Conservation (phyloP, 495 filamentous ascomycete species). For the Aspergillus carlsbadensis region DNA sequence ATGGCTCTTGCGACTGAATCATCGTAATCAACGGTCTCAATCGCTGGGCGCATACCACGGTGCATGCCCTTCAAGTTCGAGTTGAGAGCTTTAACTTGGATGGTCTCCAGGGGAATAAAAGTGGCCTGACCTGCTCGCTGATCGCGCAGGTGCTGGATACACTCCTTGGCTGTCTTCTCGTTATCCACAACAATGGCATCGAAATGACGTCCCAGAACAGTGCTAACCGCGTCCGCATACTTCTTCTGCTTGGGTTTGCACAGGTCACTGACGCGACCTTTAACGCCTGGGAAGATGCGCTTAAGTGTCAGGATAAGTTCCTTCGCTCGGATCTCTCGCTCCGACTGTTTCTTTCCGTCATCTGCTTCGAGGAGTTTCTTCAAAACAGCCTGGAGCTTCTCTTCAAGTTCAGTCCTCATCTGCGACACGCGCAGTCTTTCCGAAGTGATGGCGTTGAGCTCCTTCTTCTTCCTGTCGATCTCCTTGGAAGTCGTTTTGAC, state of each 20-base stretch:
- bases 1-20: conserved; percentile 84
- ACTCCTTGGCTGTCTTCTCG: conserved; percentile 90
- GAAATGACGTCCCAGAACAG: conserved; percentile 87
- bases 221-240: conserved; percentile 87
- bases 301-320: conserved; percentile 83
- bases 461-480: conserved; percentile 87
- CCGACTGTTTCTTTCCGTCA: conserved; percentile 76
- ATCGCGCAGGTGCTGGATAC: conserved; percentile 90
- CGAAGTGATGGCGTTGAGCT: conserved; percentile 78
- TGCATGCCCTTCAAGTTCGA: conserved; percentile 88
- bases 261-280: conserved; percentile 84
- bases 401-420: conserved; percentile 81
- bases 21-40: conserved; percentile 96
- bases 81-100: conserved; percentile 86
- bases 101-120: conserved; percentile 94
- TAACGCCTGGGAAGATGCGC: conserved; percentile 88
- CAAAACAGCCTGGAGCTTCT: conserved; percentile 80
- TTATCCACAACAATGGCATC: conserved; percentile 96
- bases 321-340: conserved; percentile 71
- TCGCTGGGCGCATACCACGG: conserved; percentile 80
- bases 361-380: conserved; percentile 79
- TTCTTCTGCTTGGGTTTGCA: conserved; percentile 97
- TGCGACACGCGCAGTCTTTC: conserved; percentile 78
- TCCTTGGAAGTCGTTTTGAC: conserved; percentile 69
- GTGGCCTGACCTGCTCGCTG: conserved; percentile 82